phyloP scores from a whole-genome alignment of 805 yeast genomes.

The Blastobotrys chiropterorum region DNA sequence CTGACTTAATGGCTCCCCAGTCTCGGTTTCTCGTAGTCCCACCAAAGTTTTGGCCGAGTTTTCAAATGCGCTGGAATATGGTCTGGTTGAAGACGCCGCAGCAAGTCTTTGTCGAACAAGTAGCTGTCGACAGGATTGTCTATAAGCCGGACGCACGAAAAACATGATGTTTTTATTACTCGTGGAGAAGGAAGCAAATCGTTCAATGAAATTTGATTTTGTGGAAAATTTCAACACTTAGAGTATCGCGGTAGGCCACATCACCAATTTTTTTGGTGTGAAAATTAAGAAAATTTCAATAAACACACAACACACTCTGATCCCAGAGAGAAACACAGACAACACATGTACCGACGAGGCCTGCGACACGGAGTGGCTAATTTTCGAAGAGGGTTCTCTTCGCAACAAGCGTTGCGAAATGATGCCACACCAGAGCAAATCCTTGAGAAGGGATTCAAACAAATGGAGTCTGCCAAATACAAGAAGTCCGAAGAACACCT shows the following conservation, averaged over 20 bases:
- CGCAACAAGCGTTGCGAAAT: not conserved
- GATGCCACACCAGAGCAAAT: conserved; percentile 15
- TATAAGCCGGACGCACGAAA: not conserved
- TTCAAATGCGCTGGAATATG: not conserved
- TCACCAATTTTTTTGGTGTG: not conserved
- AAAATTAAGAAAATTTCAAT: not conserved
- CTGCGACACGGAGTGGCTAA: not conserved
- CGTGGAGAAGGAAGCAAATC: too few species aligned
- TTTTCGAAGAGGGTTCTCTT: not conserved
- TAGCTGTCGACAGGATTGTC: not conserved
- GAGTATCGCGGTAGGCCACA: not conserved
- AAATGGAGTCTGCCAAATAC: conserved; percentile 25
- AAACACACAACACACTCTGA: not conserved
- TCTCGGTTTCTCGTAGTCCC: conserved; percentile 10
- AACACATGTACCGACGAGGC: not conserved
- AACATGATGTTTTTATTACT: not conserved
- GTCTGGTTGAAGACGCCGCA: too few species aligned
- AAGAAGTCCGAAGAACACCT: conserved; percentile 25
- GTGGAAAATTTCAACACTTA: not conserved
- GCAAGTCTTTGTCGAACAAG: not conserved
- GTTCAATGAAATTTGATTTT: too few species aligned
- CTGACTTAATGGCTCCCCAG: conserved; percentile 9
- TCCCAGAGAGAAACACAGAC: not conserved
- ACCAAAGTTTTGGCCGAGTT: conserved; percentile 19
- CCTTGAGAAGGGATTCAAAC: conserved; percentile 28